Evolutionary conservation across 2,329 filamentous ascomycete species (phyloP), one percentile per base, ranked within the genome.

Genomic region (Penicillium sp.): DNA sequence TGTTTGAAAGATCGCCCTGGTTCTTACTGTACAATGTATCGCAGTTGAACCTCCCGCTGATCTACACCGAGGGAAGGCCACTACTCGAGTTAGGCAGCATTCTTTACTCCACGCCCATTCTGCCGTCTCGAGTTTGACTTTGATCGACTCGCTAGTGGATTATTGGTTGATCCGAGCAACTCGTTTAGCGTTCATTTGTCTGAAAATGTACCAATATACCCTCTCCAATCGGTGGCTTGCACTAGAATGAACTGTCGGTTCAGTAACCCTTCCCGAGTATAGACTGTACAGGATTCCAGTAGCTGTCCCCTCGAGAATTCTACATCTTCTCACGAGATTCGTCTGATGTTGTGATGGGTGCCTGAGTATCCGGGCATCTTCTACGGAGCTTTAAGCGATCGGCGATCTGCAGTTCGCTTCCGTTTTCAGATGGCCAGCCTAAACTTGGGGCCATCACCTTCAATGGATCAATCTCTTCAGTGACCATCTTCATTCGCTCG

Each of bases 131-230:
- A 33, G 4, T 33, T 44, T 54, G 18, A 24, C 18, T 36, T 41
- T 22, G 51, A 41, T 44, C 41, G 31, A 44, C 40, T 36, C 5
- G 18, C 7, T 13, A 54, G 24, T 35, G 10, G 39, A n/a, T 24
- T 33, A 49, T 47, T 24, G 37, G 27, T 4, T 39, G 41, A 47
- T 47, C 43, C 6, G 35, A 55, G 7, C 35, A 33, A 37, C 18
- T 54, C 7, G 11, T 39, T 47, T 13, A 27, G 13, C 14, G 24
- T 44, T 7, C 7, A 43, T 22, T 27, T 24, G 24, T 49, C 16
- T 2, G 47, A 31, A 44, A 31, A 55, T 52, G 52, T 31, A 54
- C 52, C 22, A 40, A 52, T 50, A 57, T 37, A 57, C 10, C 36
- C 41, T 18, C 31, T 31, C 10, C 31, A 31, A 31, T 31, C 31